Evolutionary conservation across 1,284 basidiomycete genomes (phyloP).

Genomic region (Rhodotorula sp.): DNA sequence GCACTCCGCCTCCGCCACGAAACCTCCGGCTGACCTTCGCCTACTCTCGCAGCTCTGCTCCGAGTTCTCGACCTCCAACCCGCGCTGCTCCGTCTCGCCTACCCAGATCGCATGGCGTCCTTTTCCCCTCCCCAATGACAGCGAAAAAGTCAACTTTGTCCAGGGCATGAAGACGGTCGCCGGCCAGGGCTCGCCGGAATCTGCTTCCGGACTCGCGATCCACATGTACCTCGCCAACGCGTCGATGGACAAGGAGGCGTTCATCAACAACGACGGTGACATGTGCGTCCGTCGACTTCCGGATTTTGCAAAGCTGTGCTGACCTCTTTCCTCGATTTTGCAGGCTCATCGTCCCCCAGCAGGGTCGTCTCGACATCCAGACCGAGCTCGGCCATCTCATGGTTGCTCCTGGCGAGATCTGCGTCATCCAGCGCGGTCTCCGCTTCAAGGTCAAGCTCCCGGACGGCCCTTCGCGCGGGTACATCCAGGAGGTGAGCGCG

Average conservation of each 20-base stretch:
- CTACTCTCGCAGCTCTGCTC: slow-evolving; percentile 54
- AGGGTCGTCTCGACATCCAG: slow-evolving; percentile 64
- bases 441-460: slow-evolving; percentile 63
- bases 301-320: background rate
- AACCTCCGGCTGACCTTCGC: background rate
- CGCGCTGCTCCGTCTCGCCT: slow-evolving; percentile 61
- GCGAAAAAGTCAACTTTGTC: slow-evolving; percentile 58
- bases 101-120: slow-evolving; percentile 66
- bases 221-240: slow-evolving; percentile 63
- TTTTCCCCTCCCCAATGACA: slow-evolving; percentile 55
- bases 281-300: slow-evolving; percentile 1
- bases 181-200: slow-evolving; percentile 63
- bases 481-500: slow-evolving; percentile 41
- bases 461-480: slow-evolving; percentile 52
- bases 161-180: slow-evolving; percentile 63
- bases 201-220: slow-evolving; percentile 49
- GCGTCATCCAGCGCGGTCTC: slow-evolving; percentile 64
- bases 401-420: slow-evolving; percentile 63
- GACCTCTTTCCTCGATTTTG: slow-evolving; percentile 41
- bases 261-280: slow-evolving; percentile 53
- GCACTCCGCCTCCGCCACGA: slow-evolving; percentile 27
- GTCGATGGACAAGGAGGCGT: slow-evolving; percentile 64
- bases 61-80: slow-evolving; percentile 61
- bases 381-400: slow-evolving; percentile 68
- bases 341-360: slow-evolving; percentile 65